Conservation (phyloP, 768 basidiomycete genomes). For the Amanita thiersii region DNA sequence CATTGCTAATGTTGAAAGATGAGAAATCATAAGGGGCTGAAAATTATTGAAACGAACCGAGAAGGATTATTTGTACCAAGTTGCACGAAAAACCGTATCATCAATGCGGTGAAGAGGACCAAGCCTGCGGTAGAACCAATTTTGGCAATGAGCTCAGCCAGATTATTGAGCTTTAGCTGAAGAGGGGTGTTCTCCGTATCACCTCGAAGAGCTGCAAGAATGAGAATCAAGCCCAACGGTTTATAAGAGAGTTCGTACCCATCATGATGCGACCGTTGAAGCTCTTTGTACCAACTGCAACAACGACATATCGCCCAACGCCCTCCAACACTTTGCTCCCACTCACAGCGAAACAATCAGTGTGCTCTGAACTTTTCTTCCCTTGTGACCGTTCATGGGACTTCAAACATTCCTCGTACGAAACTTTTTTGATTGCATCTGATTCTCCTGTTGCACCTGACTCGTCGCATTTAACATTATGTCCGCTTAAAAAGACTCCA, state of each 20-base stretch:
- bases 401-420: conserved; percentile 67
- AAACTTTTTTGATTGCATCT: conserved; percentile 84
- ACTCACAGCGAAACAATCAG: conserved; percentile 87
- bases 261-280: conserved; percentile 99
- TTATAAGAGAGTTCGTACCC: conserved; percentile 43
- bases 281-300: conserved; percentile 85
- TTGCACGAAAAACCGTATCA: conserved; percentile 95
- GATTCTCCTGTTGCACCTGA: conserved; percentile 95
- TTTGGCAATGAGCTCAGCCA: conserved; percentile 96
- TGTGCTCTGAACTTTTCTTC: conserved; percentile 41
- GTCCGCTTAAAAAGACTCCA: conserved; percentile 86
- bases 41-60: conserved; percentile 30
- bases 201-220: conserved; percentile 63
- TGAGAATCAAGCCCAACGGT: conserved; percentile 2
- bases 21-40: background rate
- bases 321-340: conserved; percentile 94
- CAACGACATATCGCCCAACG: conserved; percentile 86
- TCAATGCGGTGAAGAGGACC: conserved; percentile 70
- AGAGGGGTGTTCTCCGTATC: conserved; percentile 88
- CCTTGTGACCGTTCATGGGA: conserved; percentile 25
- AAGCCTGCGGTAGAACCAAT: conserved; percentile 78
- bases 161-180: conserved; percentile 84
- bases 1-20: conserved; percentile 31
- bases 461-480: conserved; percentile 94
- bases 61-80: conserved; percentile 53